Percentiles rank a stretch among this genome's conserved stretches.
Conservation (phyloP, 2,329 filamentous ascomycete genomes). For the Tolypocladium sp. region DNA sequence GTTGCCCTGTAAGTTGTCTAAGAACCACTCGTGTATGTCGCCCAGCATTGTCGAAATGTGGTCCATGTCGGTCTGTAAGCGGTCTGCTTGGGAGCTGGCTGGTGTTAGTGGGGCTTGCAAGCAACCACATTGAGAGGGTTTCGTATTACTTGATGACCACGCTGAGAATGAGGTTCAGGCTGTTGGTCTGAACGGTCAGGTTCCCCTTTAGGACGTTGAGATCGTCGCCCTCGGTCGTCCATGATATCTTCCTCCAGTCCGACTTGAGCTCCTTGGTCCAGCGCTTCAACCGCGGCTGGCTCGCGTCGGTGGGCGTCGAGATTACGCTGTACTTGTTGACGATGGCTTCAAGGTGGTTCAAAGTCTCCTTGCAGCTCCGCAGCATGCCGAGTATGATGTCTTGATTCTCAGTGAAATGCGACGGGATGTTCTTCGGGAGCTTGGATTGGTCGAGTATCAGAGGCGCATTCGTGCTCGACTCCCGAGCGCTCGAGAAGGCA, state of each 20-base stretch:
- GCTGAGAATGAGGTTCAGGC: slow-evolving; percentile 3
- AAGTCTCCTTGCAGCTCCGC: slow-evolving; percentile 1
- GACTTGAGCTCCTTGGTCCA: slow-evolving; percentile 1
- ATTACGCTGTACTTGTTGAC: slow-evolving; percentile 2
- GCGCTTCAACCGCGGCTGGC: background rate
- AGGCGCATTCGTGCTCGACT: background rate
- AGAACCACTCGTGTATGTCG: slow-evolving; percentile 1
- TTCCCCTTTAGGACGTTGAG: slow-evolving; percentile 1
- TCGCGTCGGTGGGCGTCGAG: background rate
- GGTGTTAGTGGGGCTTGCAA: background rate
- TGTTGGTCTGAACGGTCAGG: slow-evolving; percentile 4
- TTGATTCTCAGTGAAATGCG: slow-evolving; percentile 1
- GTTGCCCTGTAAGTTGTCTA: background rate
- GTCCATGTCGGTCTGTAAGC: slow-evolving; percentile 1
- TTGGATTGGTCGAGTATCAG: background rate
- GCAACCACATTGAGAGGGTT: no score
- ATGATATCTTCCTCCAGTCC: slow-evolving; percentile 5
- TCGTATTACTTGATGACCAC: slow-evolving; percentile 3
- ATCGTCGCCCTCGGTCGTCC: slow-evolving; percentile 5
- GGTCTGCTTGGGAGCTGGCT: slow-evolving; percentile 1
- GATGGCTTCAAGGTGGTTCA: background rate
- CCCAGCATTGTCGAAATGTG: slow-evolving; percentile 1
- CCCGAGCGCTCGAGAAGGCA: slow-evolving; percentile 1
- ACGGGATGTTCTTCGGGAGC: slow-evolving; percentile 1
- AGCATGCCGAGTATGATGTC: slow-evolving; percentile 4